Percentiles rank a stretch among this genome's conserved stretches.
phyloP scores from a whole-genome alignment of 345 rosid species.

The Hypericum androsaemum region DNA sequence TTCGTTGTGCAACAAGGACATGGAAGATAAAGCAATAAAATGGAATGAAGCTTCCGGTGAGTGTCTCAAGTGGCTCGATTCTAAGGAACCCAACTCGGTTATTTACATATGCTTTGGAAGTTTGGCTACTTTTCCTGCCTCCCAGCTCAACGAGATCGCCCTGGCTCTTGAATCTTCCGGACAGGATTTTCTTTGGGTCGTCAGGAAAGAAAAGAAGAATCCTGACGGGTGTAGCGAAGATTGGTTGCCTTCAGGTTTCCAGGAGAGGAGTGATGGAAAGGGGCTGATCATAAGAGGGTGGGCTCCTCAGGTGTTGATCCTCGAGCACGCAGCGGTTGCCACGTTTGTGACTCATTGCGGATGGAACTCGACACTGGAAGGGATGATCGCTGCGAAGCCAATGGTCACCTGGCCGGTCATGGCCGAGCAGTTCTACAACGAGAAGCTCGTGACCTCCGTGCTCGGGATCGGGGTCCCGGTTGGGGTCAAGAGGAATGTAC shows the following conservation, averaged over 20 bases:
- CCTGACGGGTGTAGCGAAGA: constrained; percentile 15
- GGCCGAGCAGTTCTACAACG: constrained; percentile 13
- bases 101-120: constrained; percentile 6
- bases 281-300: constrained; percentile 10
- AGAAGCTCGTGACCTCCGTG: background rate
- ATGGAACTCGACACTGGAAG: constrained; percentile 20
- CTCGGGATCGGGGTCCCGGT: background rate
- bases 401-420: constrained; percentile 13
- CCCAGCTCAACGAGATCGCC: background rate
- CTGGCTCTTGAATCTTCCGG: constrained; percentile 5
- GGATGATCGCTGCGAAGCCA: constrained; percentile 10
- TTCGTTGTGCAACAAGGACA: constrained; percentile 24
- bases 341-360: constrained; percentile 19
- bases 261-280: constrained; percentile 18
- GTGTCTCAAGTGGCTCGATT: constrained; percentile 46
- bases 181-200: constrained; percentile 41
- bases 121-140: background rate
- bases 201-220: constrained; percentile 19
- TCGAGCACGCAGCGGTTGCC: constrained; percentile 10
- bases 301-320: constrained; percentile 16
- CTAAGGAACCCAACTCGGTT: constrained; percentile 37
- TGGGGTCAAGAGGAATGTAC: constrained; percentile 8
- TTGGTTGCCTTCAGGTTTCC: constrained; percentile 31
- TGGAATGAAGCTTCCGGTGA: constrained; percentile 24
- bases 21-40: constrained; percentile 34